phyloP scores from a whole-genome alignment of 2,329 filamentous ascomycete species.

The Arthrinium puccinioides region DNA sequence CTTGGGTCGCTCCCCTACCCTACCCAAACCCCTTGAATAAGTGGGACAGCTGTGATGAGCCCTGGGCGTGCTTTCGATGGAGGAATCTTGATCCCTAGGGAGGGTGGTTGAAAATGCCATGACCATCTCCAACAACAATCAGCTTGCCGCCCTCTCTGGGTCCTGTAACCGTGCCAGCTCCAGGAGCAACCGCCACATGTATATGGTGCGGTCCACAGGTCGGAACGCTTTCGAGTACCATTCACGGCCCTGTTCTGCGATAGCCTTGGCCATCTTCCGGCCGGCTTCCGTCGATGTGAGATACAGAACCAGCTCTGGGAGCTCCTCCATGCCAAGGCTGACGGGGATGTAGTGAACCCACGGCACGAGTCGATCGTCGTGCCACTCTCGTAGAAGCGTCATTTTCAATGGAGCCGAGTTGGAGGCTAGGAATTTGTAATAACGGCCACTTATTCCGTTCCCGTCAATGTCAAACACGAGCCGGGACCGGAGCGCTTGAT shows the following conservation, averaged over 20 bases:
- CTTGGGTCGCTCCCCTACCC: too few species aligned
- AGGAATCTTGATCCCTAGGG: too few species aligned
- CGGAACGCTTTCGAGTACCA: conserved; percentile 49
- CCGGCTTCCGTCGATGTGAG: conserved; percentile 41
- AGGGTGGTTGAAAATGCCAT: too few species aligned
- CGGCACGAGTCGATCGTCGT: conserved; percentile 46
- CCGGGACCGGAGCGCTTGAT: conserved; percentile 27
- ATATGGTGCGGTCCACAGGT: conserved; percentile 51
- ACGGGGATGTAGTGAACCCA: conserved; percentile 53
- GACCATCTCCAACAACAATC: too few species aligned
- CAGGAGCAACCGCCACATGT: conserved; percentile 53
- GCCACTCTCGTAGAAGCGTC: conserved; percentile 48
- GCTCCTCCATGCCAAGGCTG: conserved; percentile 38
- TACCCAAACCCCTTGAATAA: too few species aligned
- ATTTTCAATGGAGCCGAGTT: conserved; percentile 41
- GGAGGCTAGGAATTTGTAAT: conserved; percentile 41
- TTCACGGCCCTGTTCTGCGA: conserved; percentile 45
- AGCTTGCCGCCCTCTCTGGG: too few species aligned
- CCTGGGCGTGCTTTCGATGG: too few species aligned
- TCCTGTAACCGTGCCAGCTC: conserved; percentile 43
- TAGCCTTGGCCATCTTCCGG: conserved; percentile 34
- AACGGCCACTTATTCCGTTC: conserved; percentile 48
- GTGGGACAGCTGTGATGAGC: too few species aligned
- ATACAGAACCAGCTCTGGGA: conserved; percentile 43
- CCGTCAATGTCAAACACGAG: conserved; percentile 48